Conservation (phyloP, 129 eudicot genomes). For the Pulicaria dysenterica region DNA sequence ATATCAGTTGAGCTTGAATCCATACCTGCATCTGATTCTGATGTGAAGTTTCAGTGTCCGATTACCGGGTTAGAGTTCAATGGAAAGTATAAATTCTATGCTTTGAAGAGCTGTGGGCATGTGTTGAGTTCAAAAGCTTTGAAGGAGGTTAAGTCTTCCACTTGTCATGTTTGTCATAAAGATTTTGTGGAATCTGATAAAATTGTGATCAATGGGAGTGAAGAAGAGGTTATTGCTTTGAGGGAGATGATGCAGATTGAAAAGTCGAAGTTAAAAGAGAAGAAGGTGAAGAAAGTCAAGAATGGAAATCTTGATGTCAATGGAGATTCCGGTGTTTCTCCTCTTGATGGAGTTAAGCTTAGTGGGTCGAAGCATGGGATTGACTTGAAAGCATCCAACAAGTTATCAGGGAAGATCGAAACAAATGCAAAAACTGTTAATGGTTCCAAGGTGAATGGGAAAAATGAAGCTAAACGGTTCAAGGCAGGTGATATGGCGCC, state of each 20-base stretch:
- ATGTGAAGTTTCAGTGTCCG: constrained; percentile 72
- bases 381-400: constrained; percentile 38
- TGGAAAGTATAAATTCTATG: constrained; percentile 80
- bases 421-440: constrained; percentile 45
- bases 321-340: constrained; percentile 30
- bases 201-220: constrained; percentile 77
- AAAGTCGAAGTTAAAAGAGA: constrained; percentile 50
- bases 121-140: constrained; percentile 81
- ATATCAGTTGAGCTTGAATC: constrained; percentile 51
- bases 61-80: constrained; percentile 77
- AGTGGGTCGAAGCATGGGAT: constrained; percentile 70
- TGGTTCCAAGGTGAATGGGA: constrained; percentile 40
- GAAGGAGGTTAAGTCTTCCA: constrained; percentile 77
- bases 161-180: constrained; percentile 79
- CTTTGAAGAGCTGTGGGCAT: constrained; percentile 78
- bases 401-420: constrained; percentile 40
- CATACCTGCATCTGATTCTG: constrained; percentile 27
- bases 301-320: constrained; percentile 22
- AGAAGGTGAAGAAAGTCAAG: constrained; percentile 64
- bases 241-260: constrained; percentile 63
- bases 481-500: constrained; percentile 81
- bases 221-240: constrained; percentile 69
- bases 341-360: constrained; percentile 30
- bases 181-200: constrained; percentile 74
- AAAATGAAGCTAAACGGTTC: constrained; percentile 41